Base-by-base conservation (phyloP, 345 rosid genomes). In the Angophora floribunda region DNA sequence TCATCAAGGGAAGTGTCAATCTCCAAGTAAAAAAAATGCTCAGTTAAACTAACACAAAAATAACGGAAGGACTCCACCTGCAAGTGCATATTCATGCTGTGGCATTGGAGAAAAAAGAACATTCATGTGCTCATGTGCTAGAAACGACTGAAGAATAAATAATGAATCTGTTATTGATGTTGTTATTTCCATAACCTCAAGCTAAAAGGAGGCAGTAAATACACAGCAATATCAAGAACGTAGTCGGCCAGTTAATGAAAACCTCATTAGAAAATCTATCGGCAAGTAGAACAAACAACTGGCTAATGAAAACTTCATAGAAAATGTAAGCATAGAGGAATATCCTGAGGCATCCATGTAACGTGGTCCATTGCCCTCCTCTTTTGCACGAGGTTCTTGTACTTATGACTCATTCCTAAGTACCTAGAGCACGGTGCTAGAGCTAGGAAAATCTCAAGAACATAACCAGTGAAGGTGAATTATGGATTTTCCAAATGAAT, bases 1-100 rank as follows among this genome's bases (percentile, higher is more conserved):
- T 93, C 92, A 89, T 49, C 88, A n/a, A 93, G 86, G 85, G 19
- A 55, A 51, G 16, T 52, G 24, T 85, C 12, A 85, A 49, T 70
- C 12, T 51, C n/a, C 78, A 63, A 6, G 75, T 63, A n/a, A 36
- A n/a, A 36, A 36, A 63, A 4, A 63, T 63, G 75, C 75, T n/a
- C 19, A 63, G 36, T 63, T 63, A n/a, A 63, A 63, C 41, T n/a
- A 61, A 28, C 32, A 63, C 17, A n/a, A 63, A 63, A n/a, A n/a
- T 26, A n/a, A 11, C 1, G 17, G 70, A n/a, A 28, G 2, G 14
- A 65, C 36, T 28, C 12, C 3, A 2, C 32, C 67, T 4, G 0
- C 70, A 13, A n/a, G n/a, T n/a, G n/a, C n/a, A n/a, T n/a, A n/a
- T n/a, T n/a, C n/a, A n/a, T n/a, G n/a, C n/a, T n/a, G n/a, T n/a